Base-by-base conservation (phyloP, 768 basidiomycete species). In the Boletus rubropictus region DNA sequence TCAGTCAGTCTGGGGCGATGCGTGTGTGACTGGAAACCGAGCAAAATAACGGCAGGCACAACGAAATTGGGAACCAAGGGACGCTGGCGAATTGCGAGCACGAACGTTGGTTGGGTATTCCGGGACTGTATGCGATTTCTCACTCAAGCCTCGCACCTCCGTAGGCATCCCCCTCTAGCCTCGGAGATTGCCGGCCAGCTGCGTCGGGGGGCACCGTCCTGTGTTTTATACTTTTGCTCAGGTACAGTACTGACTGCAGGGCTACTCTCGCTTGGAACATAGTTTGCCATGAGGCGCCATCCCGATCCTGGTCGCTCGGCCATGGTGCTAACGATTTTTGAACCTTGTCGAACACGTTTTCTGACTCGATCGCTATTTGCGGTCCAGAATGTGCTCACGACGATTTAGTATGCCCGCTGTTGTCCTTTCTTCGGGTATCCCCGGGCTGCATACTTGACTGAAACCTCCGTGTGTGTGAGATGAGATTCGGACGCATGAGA, bases 21-120 rank as follows among this genome's bases (percentile, higher is more conserved):
- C 32, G 42, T 9, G 20, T 36, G 43, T n/a, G 29, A n/a, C n/a
- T n/a, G 39, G 39, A 37, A 34, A 34, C 21, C 12, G 39, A 39
- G 31, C 10, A 32, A 21, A 34, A 50, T 57, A 29, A 63, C 54
- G 54, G 54, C 53, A 62, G 42, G 10, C 28, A 29, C 29, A 49
- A 52, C 53, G 20, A 39, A 55, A 55, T 42, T 36, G 49, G 44
- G 43, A 47, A 27, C 24, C 8, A 36, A 40, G 39, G 42, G 46
- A 15, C 29, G 27, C 49, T 54, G 44, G 34, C 61, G 47, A 61
- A 60, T 63, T 53, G 45, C 39, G 38, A 37, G 39, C 44, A 49
- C 59, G 52, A 61, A 62, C 61, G 61, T 64, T 64, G 59, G 50
- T 38, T 15, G 5, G 15, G 43, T 18, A 17, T 46, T 49, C 52